A percentile compares a stretch with the other conserved stretches of the same genome.
Conservation (phyloP, 495 filamentous ascomycete species). For the Apodospora peruviana region DNA sequence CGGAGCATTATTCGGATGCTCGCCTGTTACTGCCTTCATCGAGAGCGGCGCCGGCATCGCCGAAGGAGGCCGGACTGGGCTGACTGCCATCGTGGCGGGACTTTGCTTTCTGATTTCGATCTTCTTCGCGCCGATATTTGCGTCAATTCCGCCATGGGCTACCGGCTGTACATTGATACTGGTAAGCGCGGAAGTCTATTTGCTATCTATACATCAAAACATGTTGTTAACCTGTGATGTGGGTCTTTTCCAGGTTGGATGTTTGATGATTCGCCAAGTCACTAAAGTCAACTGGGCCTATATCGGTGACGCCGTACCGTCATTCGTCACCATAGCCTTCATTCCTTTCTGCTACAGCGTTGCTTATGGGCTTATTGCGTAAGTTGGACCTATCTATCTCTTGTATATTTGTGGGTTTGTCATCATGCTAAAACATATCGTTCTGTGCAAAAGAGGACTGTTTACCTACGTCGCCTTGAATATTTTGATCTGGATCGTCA, state of each 20-base stretch:
- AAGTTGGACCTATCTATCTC: conserved; percentile 11
- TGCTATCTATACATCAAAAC: background rate
- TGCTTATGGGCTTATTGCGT: conserved; percentile 73
- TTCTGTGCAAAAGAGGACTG: conserved; percentile 45
- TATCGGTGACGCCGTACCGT: conserved; percentile 67
- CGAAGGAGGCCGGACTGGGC: conserved; percentile 72
- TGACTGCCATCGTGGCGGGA: conserved; percentile 69
- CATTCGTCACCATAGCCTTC: conserved; percentile 70
- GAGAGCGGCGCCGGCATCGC: conserved; percentile 80
- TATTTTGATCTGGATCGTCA: conserved; percentile 49
- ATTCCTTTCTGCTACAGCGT: conserved; percentile 82
- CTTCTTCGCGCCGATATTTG: conserved; percentile 80
- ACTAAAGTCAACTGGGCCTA: conserved; percentile 50
- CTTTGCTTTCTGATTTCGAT: conserved; percentile 71
- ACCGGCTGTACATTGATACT: conserved; percentile 75
- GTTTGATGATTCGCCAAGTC: conserved; percentile 53
- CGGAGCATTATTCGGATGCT: conserved; percentile 66
- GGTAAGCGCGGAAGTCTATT: conserved; percentile 34
- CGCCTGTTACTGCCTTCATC: conserved; percentile 76
- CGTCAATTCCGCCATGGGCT: conserved; percentile 79
- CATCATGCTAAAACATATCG: conserved; percentile 10
- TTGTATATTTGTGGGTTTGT: no score
- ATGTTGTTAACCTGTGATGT: background rate
- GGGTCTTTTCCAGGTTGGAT: conserved; percentile 43
- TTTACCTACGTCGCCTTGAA: conserved; percentile 69